Conservation (phyloP, 768 basidiomycete genomes). For the Xanthoconium purpureum region DNA sequence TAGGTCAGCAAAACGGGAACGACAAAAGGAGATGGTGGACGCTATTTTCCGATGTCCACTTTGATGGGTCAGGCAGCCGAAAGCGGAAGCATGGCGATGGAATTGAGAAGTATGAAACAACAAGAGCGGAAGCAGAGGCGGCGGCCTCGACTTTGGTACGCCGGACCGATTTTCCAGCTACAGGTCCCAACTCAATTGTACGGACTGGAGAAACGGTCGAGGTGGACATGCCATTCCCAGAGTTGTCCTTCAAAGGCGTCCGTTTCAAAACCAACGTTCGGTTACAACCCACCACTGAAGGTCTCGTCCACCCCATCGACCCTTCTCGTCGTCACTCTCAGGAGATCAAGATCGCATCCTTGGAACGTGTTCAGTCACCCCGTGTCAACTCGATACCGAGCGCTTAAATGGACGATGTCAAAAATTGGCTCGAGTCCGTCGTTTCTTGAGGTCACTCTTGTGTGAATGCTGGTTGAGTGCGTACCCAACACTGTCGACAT, state of each 20-base stretch:
- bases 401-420: slow-evolving; percentile 90
- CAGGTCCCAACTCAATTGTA: background rate
- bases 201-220: slow-evolving; percentile 82
- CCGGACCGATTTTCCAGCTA: slow-evolving; percentile 1
- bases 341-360: too few relatives aligned
- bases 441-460: background rate
- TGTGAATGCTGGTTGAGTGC: slow-evolving; percentile 2
- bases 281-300: slow-evolving; percentile 94
- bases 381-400: slow-evolving; percentile 97
- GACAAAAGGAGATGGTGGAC: too few relatives aligned
- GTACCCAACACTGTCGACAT: slow-evolving; percentile 91
- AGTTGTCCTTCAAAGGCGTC: slow-evolving; percentile 95
- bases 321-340: too few relatives aligned
- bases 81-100: slow-evolving; percentile 98
- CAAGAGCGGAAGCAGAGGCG: slow-evolving; percentile 87
- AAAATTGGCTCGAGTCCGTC: slow-evolving; percentile 96
- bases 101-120: slow-evolving; percentile 96
- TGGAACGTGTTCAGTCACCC: slow-evolving; percentile 94
- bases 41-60: slow-evolving; percentile 97
- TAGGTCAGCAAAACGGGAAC: too few relatives aligned
- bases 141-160: slow-evolving; percentile 74
- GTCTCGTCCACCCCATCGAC: slow-evolving; percentile 92
- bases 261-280: slow-evolving; percentile 96
- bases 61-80: slow-evolving; percentile 97
- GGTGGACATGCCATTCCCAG: slow-evolving; percentile 94